Conservation (phyloP, 768 basidiomycete species). For the Leucocoprinus leucothites region DNA sequence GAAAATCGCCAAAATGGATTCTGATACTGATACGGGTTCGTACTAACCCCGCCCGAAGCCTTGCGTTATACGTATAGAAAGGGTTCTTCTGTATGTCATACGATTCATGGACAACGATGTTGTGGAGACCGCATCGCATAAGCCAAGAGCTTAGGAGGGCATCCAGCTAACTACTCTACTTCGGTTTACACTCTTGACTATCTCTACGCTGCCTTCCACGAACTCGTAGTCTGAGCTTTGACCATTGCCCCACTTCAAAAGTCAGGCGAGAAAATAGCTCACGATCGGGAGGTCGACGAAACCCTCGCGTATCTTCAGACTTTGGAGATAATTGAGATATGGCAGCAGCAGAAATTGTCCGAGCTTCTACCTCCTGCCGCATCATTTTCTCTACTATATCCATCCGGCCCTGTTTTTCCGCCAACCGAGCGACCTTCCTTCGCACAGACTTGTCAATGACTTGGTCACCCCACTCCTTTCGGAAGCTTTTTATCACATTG, state of each 20-base stretch:
- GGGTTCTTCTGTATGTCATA: neutral
- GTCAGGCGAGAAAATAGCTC: conserved; percentile 1
- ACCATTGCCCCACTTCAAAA: neutral
- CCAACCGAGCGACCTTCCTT: conserved; percentile 54
- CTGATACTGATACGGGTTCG: neutral
- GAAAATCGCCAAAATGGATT: neutral
- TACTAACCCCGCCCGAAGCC: neutral
- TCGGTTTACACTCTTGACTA: neutral
- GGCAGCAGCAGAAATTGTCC: neutral
- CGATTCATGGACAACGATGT: neutral
- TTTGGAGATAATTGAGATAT: neutral
- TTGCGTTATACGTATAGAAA: neutral
- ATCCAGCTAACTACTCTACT: neutral
- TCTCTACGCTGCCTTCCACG: neutral
- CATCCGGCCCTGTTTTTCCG: conserved; percentile 61
- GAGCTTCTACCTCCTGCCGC: neutral
- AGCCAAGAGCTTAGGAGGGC: neutral
- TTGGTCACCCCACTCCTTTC: conserved; percentile 50
- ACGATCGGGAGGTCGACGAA: conserved; percentile 4
- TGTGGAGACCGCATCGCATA: neutral
- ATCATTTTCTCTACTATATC: conserved; percentile 38
- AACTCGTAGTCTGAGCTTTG: neutral
- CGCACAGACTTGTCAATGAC: conserved; percentile 58
- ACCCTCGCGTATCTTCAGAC: neutral
- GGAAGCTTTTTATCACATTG: conserved; percentile 41